These are phyloP conservation scores for Naegleria lovaniensis DNA, from an alignment of 208 protist species.

Conservation along the genomic window DNA sequence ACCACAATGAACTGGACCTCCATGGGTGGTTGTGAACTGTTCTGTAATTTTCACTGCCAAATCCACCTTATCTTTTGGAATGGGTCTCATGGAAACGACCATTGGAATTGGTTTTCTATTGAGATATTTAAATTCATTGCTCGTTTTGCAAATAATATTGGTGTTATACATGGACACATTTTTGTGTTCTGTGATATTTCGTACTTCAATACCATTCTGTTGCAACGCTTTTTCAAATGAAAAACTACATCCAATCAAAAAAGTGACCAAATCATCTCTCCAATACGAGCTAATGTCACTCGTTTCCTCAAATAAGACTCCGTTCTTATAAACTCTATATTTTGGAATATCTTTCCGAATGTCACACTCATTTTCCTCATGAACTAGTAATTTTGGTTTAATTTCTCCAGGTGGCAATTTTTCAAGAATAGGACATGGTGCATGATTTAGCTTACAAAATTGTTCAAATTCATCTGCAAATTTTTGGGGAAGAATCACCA, in stretches of 20 bases:
- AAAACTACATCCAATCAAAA: conserved; percentile 30
- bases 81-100: conserved; percentile 28
- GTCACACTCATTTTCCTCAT: conserved; percentile 1
- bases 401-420: background rate
- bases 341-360: conserved; percentile 26
- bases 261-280: conserved; percentile 28
- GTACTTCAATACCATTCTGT: background rate
- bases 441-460: conserved; percentile 20
- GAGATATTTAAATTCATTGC: background rate
- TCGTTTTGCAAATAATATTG: background rate
- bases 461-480: background rate
- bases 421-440: background rate
- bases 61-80: background rate
- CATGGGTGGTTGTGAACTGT: background rate
- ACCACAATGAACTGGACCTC: conserved; percentile 25
- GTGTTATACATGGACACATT: conserved; percentile 33
- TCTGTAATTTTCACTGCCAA: background rate
- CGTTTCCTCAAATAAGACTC: background rate
- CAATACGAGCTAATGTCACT: background rate
- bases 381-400: background rate
- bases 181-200: conserved; percentile 15
- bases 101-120: background rate
- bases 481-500: background rate
- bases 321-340: conserved; percentile 20
- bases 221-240: conserved; percentile 20